Base-by-base conservation (phyloP, 2,329 filamentous ascomycete species). In the Nannizziopsis barbatae region DNA sequence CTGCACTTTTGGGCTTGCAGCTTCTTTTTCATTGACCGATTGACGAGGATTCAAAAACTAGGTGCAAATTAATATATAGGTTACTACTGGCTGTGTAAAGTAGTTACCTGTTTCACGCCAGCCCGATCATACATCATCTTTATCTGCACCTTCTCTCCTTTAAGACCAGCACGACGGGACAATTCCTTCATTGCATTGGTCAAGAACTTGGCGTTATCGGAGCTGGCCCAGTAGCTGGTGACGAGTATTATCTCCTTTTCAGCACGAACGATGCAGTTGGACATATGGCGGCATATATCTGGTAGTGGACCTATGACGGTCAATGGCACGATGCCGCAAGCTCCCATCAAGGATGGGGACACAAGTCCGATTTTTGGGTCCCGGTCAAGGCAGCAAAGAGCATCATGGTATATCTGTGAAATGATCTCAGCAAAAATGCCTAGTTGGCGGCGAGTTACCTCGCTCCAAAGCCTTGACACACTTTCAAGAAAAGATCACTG, bases 81-180 rank as follows among this genome's bases (percentile, higher is more conserved):
- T 8, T 15, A 31, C 6, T 4, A 30, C 3, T 20, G 3, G n/a
- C 2, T 30, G 5, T 33, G 32, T 17, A 15, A 15, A 20, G 18
- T 35, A 17, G n/a, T 45, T 31, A 71, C 64, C 62, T 87, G 83
- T 50, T 76, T 77, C 1, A 77, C 64, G 50, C 75, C 78, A 7
- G 82, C 84, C 8, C 82, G 74, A 61, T 89, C 85, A 61, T 86
- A 88, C 57, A 88, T 77, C 53, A 90, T 67, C 60, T 87, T 88
- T 50, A 88, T 75, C 0, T 84, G 72, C 0, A 84, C 71, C 46
- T 71, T 76, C 12, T 69, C 62, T 0, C 76, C 75, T 17, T 77
- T 68, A 44, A 70, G 68, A 0, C 78, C 79, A 0, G 80, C 81
- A 18, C 83, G 74, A 32, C 66, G 72, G 0, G 84, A 84, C 0